phyloP scores from a whole-genome alignment of 1,284 basidiomycete genomes.

The Trametes pubescens region DNA sequence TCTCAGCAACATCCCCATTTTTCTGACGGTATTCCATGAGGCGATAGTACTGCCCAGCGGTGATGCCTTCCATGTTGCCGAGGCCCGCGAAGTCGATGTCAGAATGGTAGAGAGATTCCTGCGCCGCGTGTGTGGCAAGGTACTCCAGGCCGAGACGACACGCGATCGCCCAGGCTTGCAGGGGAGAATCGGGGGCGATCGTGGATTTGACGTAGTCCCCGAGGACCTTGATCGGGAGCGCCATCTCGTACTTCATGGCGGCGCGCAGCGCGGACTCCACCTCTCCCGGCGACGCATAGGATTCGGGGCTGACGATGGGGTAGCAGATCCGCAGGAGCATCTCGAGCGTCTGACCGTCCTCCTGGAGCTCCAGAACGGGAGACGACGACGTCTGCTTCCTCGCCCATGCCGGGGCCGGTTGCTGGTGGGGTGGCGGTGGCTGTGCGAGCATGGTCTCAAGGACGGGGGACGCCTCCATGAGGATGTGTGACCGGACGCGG shows the following conservation, averaged over 20 bases:
- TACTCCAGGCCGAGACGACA: slow-evolving; percentile 2
- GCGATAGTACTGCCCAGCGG: slow-evolving; percentile 24
- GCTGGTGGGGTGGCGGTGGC: slow-evolving; percentile 5
- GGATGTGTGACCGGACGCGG: slow-evolving; percentile 14
- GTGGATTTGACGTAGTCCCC: background rate
- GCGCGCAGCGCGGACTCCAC: slow-evolving; percentile 8
- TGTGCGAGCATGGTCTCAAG: slow-evolving; percentile 23
- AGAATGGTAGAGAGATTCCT: background rate
- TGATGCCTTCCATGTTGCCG: slow-evolving; percentile 17
- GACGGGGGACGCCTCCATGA: slow-evolving; percentile 23
- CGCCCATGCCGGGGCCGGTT: background rate
- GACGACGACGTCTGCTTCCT: background rate
- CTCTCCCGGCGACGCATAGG: background rate
- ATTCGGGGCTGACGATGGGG: background rate
- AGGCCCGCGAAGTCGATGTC: slow-evolving; percentile 6
- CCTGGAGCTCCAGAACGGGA: slow-evolving; percentile 34
- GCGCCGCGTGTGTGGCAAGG: background rate
- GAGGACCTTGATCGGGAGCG: background rate
- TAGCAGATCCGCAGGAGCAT: slow-evolving; percentile 14
- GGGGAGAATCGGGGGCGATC: background rate
- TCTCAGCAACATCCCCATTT: background rate
- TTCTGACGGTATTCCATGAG: slow-evolving; percentile 13
- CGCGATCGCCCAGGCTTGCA: slow-evolving; percentile 1
- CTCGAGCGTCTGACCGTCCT: slow-evolving; percentile 4
- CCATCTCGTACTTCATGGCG: slow-evolving; percentile 15